phyloP scores from a whole-genome alignment of 2,329 filamentous ascomycete species.

The Aspergillus ochraceoroseus region DNA sequence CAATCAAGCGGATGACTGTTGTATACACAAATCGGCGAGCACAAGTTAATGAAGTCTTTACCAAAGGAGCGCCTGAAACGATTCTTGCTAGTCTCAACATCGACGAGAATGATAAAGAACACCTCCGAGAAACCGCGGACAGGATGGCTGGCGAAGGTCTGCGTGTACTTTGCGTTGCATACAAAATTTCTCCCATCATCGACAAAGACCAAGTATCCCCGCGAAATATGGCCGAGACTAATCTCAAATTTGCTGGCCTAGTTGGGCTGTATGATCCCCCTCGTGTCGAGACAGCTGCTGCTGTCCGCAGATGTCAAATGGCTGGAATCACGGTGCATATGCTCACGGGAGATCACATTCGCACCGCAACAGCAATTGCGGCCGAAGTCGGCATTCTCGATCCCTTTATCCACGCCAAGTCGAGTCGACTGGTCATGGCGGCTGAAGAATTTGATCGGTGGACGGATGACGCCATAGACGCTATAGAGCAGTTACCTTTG shows the following conservation, averaged over 20 bases:
- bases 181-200: slow-evolving; percentile 28
- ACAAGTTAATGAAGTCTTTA: slow-evolving; percentile 35
- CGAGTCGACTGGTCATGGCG: slow-evolving; percentile 50
- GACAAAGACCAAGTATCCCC: slow-evolving; percentile 33
- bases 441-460: slow-evolving; percentile 56
- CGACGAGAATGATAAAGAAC: slow-evolving; percentile 20
- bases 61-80: slow-evolving; percentile 45
- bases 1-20: slow-evolving; percentile 58
- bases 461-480: slow-evolving; percentile 48
- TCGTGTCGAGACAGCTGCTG: slow-evolving; percentile 55
- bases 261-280: slow-evolving; percentile 64
- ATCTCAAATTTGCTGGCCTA: slow-evolving; percentile 61
- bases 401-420: slow-evolving; percentile 38
- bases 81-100: slow-evolving; percentile 32
- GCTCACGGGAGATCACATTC: slow-evolving; percentile 62
- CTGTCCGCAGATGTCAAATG: slow-evolving; percentile 56
- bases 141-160: slow-evolving; percentile 56
- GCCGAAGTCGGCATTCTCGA: slow-evolving; percentile 59
- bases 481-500: slow-evolving; percentile 50
- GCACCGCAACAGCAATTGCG: slow-evolving; percentile 64
- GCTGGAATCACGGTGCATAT: slow-evolving; percentile 61
- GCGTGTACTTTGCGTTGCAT: slow-evolving; percentile 56
- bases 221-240: slow-evolving; percentile 51
- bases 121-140: slow-evolving; percentile 44
- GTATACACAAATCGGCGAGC: slow-evolving; percentile 29